A percentile compares a stretch with the other conserved stretches of the same genome.
These are phyloP conservation scores for Populus davidiana DNA, from an alignment of 345 rosid species.

Conservation along the genomic window DNA sequence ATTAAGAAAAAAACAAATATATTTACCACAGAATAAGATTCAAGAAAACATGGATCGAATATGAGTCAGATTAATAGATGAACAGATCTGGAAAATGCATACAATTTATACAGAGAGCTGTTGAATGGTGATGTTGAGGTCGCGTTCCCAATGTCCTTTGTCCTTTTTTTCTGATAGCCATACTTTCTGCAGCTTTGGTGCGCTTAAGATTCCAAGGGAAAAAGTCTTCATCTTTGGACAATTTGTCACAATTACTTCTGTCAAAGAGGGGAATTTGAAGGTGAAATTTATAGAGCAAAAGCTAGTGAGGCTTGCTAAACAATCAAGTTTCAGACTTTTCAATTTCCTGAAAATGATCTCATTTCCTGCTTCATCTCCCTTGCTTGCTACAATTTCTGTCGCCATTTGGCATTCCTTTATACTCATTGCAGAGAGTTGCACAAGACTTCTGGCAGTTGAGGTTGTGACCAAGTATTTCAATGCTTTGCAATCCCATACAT, in stretches of 20 bases:
- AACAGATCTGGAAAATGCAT: background rate
- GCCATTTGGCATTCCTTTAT: slow-evolving; percentile 17
- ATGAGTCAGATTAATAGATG: too few species aligned
- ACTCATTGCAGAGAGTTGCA: slow-evolving; percentile 10
- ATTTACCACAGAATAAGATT: too few species aligned
- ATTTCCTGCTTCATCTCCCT: slow-evolving; percentile 2
- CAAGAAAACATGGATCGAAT: too few species aligned
- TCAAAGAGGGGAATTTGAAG: slow-evolving; percentile 5
- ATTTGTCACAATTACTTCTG: background rate
- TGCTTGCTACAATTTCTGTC: slow-evolving; percentile 5
- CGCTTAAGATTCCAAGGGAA: background rate
- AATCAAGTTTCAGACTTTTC: slow-evolving; percentile 7
- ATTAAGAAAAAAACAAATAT: too few species aligned
- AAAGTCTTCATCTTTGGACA: background rate
- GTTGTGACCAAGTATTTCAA: slow-evolving; percentile 6
- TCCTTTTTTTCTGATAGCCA: background rate
- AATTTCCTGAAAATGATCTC: slow-evolving; percentile 11
- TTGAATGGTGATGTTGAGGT: background rate
- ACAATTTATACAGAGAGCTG: background rate
- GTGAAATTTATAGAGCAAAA: background rate
- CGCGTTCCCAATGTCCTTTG: background rate
- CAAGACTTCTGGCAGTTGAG: slow-evolving; percentile 17
- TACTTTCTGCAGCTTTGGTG: background rate
- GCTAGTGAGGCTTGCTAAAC: slow-evolving; percentile 14
- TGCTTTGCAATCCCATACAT: slow-evolving; percentile 12